Conservation (phyloP, 495 filamentous ascomycete genomes). For the Aspergillus homomorphus region DNA sequence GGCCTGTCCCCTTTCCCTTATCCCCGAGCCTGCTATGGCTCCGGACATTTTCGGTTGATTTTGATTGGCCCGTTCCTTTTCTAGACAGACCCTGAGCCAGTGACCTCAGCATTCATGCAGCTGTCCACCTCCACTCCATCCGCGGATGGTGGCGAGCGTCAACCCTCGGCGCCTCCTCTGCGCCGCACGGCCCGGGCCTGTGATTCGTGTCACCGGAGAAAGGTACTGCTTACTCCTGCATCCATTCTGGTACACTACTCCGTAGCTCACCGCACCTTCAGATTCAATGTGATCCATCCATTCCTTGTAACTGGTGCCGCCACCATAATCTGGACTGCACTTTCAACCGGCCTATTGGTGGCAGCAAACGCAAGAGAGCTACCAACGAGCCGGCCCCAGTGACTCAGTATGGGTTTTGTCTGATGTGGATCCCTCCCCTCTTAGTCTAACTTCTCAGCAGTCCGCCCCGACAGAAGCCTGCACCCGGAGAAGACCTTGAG, state of each 20-base stretch:
- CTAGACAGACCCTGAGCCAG: background rate
- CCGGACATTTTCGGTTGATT: background rate
- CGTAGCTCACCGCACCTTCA: background rate
- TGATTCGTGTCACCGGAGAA: conserved; percentile 5
- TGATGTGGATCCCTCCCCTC: background rate
- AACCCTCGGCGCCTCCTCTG: background rate
- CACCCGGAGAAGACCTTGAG: background rate
- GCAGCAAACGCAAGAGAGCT: background rate
- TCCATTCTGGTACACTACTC: background rate
- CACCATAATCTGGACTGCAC: conserved; percentile 5
- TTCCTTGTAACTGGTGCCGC: conserved; percentile 5
- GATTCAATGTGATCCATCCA: conserved; percentile 1
- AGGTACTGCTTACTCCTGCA: background rate
- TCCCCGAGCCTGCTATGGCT: background rate
- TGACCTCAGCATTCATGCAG: background rate
- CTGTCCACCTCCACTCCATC: background rate
- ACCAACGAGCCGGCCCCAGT: background rate
- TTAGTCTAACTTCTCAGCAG: background rate
- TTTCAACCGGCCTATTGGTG: conserved; percentile 3
- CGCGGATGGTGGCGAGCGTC: background rate
- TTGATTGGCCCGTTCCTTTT: background rate
- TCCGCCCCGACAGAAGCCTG: background rate
- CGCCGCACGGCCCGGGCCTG: conserved; percentile 5
- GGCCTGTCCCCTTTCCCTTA: background rate
- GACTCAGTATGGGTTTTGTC: background rate